Evolutionary conservation across 495 filamentous ascomycete genomes (phyloP).

Genomic region (Aspergillus conjunctus): DNA sequence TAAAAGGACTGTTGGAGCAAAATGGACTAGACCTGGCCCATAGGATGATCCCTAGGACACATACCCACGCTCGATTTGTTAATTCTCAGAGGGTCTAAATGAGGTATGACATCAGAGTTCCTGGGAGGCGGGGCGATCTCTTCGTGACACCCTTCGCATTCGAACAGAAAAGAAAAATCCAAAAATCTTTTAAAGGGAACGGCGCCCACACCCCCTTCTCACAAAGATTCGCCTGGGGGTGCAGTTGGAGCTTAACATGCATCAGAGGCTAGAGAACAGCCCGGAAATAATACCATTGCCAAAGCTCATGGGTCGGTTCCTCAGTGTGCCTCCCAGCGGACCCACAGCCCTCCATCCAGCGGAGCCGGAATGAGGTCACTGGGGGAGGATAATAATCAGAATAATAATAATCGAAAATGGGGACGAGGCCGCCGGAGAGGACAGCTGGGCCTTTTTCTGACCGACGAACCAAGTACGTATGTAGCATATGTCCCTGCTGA

Average conservation of each 20-base stretch:
- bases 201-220: not conserved
- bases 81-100: not conserved
- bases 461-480: not conserved
- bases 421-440: not conserved
- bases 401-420: not conserved
- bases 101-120: slow-evolving; percentile 25
- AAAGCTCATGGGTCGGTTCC: slow-evolving; percentile 21
- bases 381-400: slow-evolving; percentile 11
- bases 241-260: slow-evolving; percentile 5
- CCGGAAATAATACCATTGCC: slow-evolving; percentile 32
- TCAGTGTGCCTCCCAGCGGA: slow-evolving; percentile 26
- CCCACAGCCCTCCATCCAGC: slow-evolving; percentile 17
- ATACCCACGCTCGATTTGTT: slow-evolving; percentile 10
- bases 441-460: not conserved
- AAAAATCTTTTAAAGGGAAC: not conserved
- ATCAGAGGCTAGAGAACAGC: slow-evolving; percentile 20
- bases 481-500: no score
- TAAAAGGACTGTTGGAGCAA: not conserved
- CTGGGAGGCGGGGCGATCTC: slow-evolving; percentile 4
- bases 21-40: slow-evolving; percentile 2
- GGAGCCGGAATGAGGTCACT: slow-evolving; percentile 39
- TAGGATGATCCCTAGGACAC: not conserved
- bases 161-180: no score
- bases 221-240: slow-evolving; percentile 6
- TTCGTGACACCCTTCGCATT: not conserved